Base-by-base conservation (phyloP, 139 green algal species). In the Volvox africanus region DNA sequence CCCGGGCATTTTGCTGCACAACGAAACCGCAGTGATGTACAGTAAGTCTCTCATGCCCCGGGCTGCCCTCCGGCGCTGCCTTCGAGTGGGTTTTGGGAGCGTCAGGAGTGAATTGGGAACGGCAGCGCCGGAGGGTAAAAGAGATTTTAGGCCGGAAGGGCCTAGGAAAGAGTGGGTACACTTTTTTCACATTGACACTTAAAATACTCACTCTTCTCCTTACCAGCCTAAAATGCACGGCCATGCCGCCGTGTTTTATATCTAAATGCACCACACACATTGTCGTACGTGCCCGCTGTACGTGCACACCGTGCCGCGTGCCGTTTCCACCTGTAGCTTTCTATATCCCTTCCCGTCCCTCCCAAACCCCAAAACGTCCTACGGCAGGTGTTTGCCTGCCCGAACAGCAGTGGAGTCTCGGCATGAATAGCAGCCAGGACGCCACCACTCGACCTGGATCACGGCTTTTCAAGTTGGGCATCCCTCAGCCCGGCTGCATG, bases 381-480 rank as follows among this genome's bases (percentile, higher is more conserved):
- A 11, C n/a, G n/a, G 55, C 81, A 88, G 82, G 62, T 36, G 62
- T 88, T 6, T 88, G 82, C 33, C 69, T 88, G 24, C 82, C 82
- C 61, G 16, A 78, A 65, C 1, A 30, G 22, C 24, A 78, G 11
- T 88, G 82, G 82, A 0, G 12, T 9, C 62, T 33, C 22, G 33
- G 50, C 32, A 30, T 88, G 13, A 28, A 18, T 22, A 62, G 2
- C 21, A 33, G 21, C 61, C 3, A 9, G 62, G 62, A 65, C 61
- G 61, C 82, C 6, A 24, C 33, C 16, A 26, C 22, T 1, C 62
- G 69, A 19, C 62, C 33, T 6, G 62, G 62, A 14, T 14, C 5
- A 19, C 82, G 77, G 32, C 21, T 1, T 24, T 24, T n/a, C 17
- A 0, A 32, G 62, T 32, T 88, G 33, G 62, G 82, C 61, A 65